Percentiles rank a stretch among this genome's conserved stretches.
These are phyloP conservation scores for Lachnellula occidentalis DNA, from an alignment of 2,329 filamentous ascomycete species.

Conservation along the genomic window DNA sequence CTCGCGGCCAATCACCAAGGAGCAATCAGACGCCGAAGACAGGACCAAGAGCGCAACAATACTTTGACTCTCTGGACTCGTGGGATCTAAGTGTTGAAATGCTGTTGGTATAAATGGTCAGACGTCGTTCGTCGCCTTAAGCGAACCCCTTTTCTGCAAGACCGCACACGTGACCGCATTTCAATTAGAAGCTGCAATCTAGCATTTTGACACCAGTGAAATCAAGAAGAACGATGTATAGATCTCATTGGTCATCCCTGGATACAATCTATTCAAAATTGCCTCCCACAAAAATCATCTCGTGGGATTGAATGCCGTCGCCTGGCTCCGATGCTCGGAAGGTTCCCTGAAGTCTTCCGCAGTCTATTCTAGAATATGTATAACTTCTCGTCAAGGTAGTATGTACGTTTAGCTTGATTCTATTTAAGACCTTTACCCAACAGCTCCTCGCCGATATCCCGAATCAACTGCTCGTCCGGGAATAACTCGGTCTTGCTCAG, in stretches of 20 bases:
- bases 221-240: background rate
- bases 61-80: too few species aligned
- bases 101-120: background rate
- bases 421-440: slow-evolving; percentile 32
- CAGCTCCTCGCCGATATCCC: slow-evolving; percentile 41
- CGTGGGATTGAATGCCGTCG: background rate
- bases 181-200: background rate
- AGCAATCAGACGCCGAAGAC: too few species aligned
- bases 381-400: background rate
- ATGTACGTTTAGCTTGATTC: background rate
- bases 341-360: background rate
- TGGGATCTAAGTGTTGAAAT: background rate
- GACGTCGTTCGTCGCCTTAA: background rate
- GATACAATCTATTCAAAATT: background rate
- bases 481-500: slow-evolving; percentile 51
- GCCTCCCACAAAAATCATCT: too few species aligned
- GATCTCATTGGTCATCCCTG: background rate
- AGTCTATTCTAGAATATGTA: too few species aligned
- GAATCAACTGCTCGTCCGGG: slow-evolving; percentile 51
- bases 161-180: background rate
- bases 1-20: slow-evolving; percentile 74
- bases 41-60: too few species aligned
- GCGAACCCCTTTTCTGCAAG: background rate
- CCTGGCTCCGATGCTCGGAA: background rate
- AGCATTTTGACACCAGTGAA: too few species aligned